Evolutionary conservation across 163 green algal genomes (phyloP).

Genomic region (Scenedesmus sp.): DNA sequence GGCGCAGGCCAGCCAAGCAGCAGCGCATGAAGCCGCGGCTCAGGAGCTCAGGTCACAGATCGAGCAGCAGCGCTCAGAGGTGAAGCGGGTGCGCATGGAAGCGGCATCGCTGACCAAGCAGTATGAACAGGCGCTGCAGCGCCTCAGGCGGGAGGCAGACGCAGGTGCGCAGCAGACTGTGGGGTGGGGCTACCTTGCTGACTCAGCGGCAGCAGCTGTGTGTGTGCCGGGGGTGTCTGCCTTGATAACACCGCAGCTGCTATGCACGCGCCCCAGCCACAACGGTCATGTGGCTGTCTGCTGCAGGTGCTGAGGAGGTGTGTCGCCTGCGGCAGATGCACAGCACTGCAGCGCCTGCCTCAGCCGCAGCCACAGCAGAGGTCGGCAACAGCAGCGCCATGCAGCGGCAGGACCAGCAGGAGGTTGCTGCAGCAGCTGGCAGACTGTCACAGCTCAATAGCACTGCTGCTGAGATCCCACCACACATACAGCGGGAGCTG

Average conservation of each 20-base stretch:
- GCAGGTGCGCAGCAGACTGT: constrained; percentile 8
- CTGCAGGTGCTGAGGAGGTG: constrained; percentile 47
- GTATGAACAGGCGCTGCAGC: constrained; percentile 35
- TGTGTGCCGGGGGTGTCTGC: not conserved
- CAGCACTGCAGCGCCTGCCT: not conserved
- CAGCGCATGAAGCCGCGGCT: constrained; percentile 3
- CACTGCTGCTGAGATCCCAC: not conserved
- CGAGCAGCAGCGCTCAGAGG: not conserved
- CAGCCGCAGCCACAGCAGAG: constrained; percentile 13
- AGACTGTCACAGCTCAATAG: not conserved
- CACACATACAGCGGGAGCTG: constrained; percentile 44
- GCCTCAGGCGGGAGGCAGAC: constrained; percentile 42
- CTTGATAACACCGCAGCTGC: too few species aligned
- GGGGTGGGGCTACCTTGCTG: too few species aligned
- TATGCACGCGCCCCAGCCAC: not conserved
- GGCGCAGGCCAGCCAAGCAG: not conserved
- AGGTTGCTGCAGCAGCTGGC: not conserved
- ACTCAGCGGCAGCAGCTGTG: not conserved
- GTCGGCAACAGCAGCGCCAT: constrained; percentile 3
- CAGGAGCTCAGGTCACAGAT: constrained; percentile 22
- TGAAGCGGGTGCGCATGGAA: not conserved
- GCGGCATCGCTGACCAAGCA: constrained; percentile 23
- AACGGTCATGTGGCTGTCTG: not conserved
- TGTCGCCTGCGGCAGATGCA: not conserved
- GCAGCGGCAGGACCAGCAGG: not conserved